Evolutionary conservation across 495 filamentous ascomycete genomes (phyloP).

Genomic region (Penicillium turbatum): DNA sequence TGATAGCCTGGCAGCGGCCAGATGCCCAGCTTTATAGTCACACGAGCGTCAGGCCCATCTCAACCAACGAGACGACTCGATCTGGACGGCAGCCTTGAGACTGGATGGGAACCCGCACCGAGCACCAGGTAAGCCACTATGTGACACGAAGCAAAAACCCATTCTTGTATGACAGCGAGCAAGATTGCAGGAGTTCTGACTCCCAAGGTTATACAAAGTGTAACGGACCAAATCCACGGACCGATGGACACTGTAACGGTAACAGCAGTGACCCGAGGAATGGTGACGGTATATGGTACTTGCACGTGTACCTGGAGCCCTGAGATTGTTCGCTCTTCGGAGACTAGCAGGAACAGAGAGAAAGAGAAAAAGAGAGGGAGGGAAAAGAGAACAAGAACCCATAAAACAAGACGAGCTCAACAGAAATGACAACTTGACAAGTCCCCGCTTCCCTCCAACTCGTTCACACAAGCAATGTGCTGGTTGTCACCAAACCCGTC

Average conservation of each 20-base stretch:
- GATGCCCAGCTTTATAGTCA: neutral
- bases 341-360: neutral
- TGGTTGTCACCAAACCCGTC: conserved; percentile 15
- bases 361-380: neutral
- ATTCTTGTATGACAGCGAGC: neutral
- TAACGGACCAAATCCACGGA: conserved; percentile 1
- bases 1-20: neutral
- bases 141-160: neutral
- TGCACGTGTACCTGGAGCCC: neutral
- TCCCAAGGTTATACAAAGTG: conserved; percentile 7
- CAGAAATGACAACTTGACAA: neutral
- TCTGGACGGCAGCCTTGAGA: neutral
- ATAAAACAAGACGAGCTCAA: neutral
- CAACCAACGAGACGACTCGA: neutral
- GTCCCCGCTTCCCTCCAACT: neutral
- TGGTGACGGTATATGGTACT: neutral
- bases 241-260: conserved; percentile 20
- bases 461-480: conserved; percentile 17
- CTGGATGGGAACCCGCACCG: neutral
- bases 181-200: conserved; percentile 1
- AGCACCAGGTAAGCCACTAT: neutral
- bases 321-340: neutral
- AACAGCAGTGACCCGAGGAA: conserved; percentile 1
- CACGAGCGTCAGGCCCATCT: neutral
- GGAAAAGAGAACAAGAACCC: neutral